Evolutionary conservation across 2,329 filamentous ascomycete genomes (phyloP).

Genomic region (Beauveria asiatica): DNA sequence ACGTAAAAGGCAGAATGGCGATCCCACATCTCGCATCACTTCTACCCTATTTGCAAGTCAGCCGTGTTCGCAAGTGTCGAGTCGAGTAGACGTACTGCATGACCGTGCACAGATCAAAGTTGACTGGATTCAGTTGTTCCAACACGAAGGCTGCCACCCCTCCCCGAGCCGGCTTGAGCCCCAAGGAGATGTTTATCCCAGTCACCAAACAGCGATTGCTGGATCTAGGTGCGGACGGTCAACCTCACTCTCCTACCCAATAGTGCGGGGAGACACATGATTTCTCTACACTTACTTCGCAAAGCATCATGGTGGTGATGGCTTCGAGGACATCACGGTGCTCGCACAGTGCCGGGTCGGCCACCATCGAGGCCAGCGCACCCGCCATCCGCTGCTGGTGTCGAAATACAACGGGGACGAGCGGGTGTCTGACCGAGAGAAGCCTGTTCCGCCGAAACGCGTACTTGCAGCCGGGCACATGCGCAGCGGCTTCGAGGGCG

Average conservation of each 20-base stretch:
- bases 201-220: slow-evolving; percentile 14
- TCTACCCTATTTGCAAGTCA: neutral
- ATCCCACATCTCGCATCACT: slow-evolving; percentile 8
- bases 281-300: neutral
- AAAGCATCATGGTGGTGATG: slow-evolving; percentile 7
- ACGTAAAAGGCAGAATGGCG: neutral
- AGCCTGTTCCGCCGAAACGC: slow-evolving; percentile 1
- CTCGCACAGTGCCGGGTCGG: neutral
- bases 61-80: neutral
- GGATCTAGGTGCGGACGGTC: slow-evolving; percentile 1
- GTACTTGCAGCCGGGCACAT: neutral
- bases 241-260: neutral
- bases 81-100: slow-evolving; percentile 6
- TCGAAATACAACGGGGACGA: slow-evolving; percentile 8
- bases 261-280: too few relatives aligned
- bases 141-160: neutral
- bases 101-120: slow-evolving; percentile 2
- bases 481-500: neutral
- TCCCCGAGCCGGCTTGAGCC: slow-evolving; percentile 10
- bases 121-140: neutral
- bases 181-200: slow-evolving; percentile 12
- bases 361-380: slow-evolving; percentile 7
- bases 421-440: slow-evolving; percentile 1
- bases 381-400: slow-evolving; percentile 8
- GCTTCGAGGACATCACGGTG: slow-evolving; percentile 5